Base-by-base conservation (phyloP, 1,284 basidiomycete genomes). In the Rhodotorula sp. region DNA sequence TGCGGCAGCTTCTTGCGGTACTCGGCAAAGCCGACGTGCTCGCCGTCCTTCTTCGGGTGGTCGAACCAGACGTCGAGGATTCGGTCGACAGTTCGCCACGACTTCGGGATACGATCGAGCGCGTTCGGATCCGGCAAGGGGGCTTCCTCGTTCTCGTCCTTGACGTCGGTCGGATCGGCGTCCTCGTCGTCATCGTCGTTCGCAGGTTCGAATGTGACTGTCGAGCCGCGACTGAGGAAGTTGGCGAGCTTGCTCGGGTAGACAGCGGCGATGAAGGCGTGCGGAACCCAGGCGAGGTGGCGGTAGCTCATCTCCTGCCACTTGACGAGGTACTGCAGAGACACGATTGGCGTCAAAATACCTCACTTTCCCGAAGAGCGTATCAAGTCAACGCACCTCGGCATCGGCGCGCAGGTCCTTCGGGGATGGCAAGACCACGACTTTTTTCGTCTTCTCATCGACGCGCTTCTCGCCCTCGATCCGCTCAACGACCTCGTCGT, bases 261-360 rank as follows among this genome's bases (percentile, higher is more conserved):
- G 15, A 85, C 87, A 5, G 88, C 86, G 40, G 87, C 81, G 1
- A 96, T 82, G 91, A 91, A 96, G 81, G 89, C 87, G 77, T 95
- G 93, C 26, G 92, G 89, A 2, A 94, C 91, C 93, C 93, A 95
- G 74, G 87, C 76, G 24, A 79, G 74, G 77, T 80, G 69, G 58
- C 62, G 64, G 56, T 67, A 70, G 58, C 52, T 69, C 54, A 48
- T 59, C 55, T 54, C 69, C 56, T 67, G 67, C 64, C 64, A 74
- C 34, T 61, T 71, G 65, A 75, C 64, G 50, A 70, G 67, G 55
- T 62, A 71, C 54, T 64, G 67, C 18, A 26, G 16, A 26, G 26
- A 26, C 24, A n/a, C 40, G 44, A 18, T 18, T 15, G 40, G 48
- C 28, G 44, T 34, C 10, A 59, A 30, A 6, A 26, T 16, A 1